Evolutionary conservation across 2,329 filamentous ascomycete genomes (phyloP), one percentile per base, ranked within the genome.

Genomic region (Cladophialophora yegresii): DNA sequence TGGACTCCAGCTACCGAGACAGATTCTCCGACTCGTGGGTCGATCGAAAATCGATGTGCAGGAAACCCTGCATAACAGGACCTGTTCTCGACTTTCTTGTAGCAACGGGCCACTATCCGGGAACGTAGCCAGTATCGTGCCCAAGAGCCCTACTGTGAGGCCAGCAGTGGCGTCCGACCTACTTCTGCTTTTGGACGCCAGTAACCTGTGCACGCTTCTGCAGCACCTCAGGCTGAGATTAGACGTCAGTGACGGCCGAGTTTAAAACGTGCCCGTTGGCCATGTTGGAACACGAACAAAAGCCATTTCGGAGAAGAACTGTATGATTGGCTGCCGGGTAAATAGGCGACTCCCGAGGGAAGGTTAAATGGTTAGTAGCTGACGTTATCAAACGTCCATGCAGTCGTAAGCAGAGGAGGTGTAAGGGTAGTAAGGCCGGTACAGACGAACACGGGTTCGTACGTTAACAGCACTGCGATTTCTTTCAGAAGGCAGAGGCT

Each of bases 401-500:
- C 47, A 51, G 43, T 40, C 32, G 57, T 59, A 59, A 59, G 45
- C 57, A 59, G 20, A 9, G 8, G 45, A 13, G 57, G 57, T 59
- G 57, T 13, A 50, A 51, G 45, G 28, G 32, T 49, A 59, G 45
- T 53, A 36, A 49, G 40, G 57, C 45, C 33, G 33, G 9, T 51
- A 45, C 47, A 53, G 45, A 40, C 16, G 43, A 23, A 23, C n/a
- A 20, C 47, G 30, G 26, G 56, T 9, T 22, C 45, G 2, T 3
- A 16, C 6, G 49, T 9, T 20, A 22, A 58, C 28, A 28, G 8
- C 6, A 43, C 30, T 8, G 30, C 28, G 45, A 16, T 50, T 54
- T 36, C 20, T 36, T 28, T 30, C 57, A 26, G 7, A 50, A 40
- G 9, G 10, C 16, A 51, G 28, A 12, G 45, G 22, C 28, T 40